Evolutionary conservation across 176 grass and related monocot species (phyloP).

Genomic region (Zea mays): DNA sequence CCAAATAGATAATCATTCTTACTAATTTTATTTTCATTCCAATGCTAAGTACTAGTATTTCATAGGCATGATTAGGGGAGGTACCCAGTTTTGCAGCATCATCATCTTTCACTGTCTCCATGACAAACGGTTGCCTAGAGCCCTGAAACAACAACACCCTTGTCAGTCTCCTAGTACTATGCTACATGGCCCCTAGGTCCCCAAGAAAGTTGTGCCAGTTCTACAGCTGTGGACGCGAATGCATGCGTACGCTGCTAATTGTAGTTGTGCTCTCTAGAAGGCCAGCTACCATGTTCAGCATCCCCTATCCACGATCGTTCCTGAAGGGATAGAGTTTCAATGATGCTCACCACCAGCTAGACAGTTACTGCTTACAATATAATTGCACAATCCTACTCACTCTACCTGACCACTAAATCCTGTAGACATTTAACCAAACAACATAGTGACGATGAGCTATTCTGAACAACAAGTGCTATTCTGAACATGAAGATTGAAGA

Average conservation of each 20-base stretch:
- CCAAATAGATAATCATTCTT: not conserved
- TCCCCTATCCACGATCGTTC: constrained; percentile 84
- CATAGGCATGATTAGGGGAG: not conserved
- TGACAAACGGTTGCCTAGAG: constrained; percentile 73
- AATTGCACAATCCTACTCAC: not conserved
- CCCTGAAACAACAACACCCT: constrained; percentile 48
- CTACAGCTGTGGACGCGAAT: not conserved
- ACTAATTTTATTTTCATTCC: not conserved
- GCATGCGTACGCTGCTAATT: constrained; percentile 56
- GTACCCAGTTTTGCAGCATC: constrained; percentile 86
- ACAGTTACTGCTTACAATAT: not conserved
- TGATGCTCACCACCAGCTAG: not conserved
- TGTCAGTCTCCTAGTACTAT: not conserved
- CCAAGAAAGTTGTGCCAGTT: not conserved
- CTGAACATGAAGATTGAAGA: not conserved
- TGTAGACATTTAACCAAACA: constrained; percentile 33
- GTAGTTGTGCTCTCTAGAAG: constrained; percentile 82
- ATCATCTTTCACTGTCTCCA: constrained; percentile 93
- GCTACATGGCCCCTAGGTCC: not conserved
- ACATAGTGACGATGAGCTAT: not conserved
- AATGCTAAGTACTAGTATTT: not conserved
- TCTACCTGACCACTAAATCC: constrained; percentile 97
- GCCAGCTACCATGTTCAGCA: constrained; percentile 73
- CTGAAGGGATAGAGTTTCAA: constrained; percentile 29
- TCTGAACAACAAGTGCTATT: not conserved